Evolutionary conservation across 2,329 filamentous ascomycete species (phyloP), one percentile per base, ranked within the genome.

Genomic region (Metarhizium brunneum): DNA sequence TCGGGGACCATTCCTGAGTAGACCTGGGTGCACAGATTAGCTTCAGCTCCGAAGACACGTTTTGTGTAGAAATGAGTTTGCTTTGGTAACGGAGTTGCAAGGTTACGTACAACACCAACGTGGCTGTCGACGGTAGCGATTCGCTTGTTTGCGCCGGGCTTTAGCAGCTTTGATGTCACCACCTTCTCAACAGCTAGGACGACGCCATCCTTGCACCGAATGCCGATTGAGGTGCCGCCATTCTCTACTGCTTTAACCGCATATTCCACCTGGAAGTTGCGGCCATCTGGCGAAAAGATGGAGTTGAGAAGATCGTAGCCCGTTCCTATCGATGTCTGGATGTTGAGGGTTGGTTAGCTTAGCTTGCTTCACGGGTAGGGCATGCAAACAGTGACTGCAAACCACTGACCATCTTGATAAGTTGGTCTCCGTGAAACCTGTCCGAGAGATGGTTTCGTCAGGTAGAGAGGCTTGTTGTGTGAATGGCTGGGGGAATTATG

Each of bases 271-370:
- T 99, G 94, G 75, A 99, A 99, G 75, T 99, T 99, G 66, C 94
- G 89, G 70, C 94, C 94, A 77, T 99, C 94, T 63, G 94, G 94
- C 51, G 94, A 97, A 82, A 97, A 99, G 79, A 97, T 95, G 69
- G 94, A 97, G 83, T 99, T 99, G 72, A 90, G 90, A 68, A 99
- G 87, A 84, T 99, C 94, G 79, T 99, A 99, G 70, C 94, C 94
- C 68, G 94, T 99, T 71, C 94, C 94, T 88, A 99, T 99, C 70
- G 94, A 99, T 69, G 94, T 99, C 94, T 99, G 64, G n/a, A 35
- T n/a, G 18, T 36, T 25, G 52, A 13, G n/a, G 14, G 13, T 35
- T 50, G 25, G 36, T 56, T 50, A 58, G 56, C 56, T 50, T 40
- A 48, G 51, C 48, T 52, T 52, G 25, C 8, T 13, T 14, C 18